Base-by-base conservation (phyloP, 257 asterid species). In the Lantana camara region DNA sequence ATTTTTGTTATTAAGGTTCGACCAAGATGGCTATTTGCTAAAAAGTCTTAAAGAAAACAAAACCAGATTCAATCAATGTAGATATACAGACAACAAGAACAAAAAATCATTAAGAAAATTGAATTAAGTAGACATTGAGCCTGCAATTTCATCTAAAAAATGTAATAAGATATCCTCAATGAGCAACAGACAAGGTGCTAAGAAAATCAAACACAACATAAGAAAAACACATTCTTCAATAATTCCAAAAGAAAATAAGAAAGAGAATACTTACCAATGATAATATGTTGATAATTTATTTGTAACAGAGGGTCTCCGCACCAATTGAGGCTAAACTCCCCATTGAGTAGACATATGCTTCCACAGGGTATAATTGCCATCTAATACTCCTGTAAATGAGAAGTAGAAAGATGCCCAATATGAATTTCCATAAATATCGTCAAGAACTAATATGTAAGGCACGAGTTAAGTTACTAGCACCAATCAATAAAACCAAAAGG, bases 301-400 rank as follows among this genome's bases (percentile, higher is more conserved):
- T 11, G 82, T 53, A n/a, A 78, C 38, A 7, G 80, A 69, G 68
- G 79, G 77, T 71, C 81, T 82, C 37, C 67, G 46, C 9, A 71
- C 53, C 46, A 30, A 29, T 44, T 82, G 96, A 74, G 96, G 92
- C 86, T 86, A 95, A 73, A 85, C 78, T 74, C 95, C 95, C 76
- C 82, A 83, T 69, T 76, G 73, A 62, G 82, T 69, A 69, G 76
- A 83, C 82, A 81, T 55, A 90, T 79, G 70, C 96, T 90, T 75
- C 98, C 99, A 71, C 89, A 88, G 64, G 98, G 93, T 69, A 85
- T 49, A 64, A 86, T 79, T 54, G 96, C 98, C 99, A 94, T 94
- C 72, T 72, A 74, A 46, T 74, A n/a, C 62, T 9, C 67, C 88
- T 79, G 80, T 50, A 47, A 64, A 45, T 63, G 20, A 5, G 16